A percentile compares a stretch with the other conserved stretches of the same genome.
Evolutionary conservation across 163 green algal species (phyloP).

Genomic region (Prototheca cutis): DNA sequence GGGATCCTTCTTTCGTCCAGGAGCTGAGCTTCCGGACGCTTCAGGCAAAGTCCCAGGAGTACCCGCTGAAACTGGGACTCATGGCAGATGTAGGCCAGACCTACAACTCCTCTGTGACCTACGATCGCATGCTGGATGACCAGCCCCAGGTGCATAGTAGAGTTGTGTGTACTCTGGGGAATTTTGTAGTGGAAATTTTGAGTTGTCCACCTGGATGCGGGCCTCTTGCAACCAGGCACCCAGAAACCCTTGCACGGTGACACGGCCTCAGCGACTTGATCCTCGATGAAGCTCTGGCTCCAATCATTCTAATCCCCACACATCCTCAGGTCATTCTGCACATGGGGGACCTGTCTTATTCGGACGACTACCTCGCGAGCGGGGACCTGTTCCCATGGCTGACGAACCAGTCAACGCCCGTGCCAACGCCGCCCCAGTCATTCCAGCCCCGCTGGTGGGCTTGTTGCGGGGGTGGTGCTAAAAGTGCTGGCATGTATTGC

Average conservation of each 20-base stretch:
- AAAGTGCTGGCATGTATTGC: too few species aligned
- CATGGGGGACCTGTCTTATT: constrained; percentile 6
- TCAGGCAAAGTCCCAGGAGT: background rate
- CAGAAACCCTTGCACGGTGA: too few species aligned
- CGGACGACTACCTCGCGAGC: background rate
- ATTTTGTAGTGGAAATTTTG: too few species aligned
- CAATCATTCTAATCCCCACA: too few species aligned
- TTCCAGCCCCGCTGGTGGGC: constrained; percentile 8
- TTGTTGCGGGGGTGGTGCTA: too few species aligned
- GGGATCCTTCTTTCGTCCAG: background rate
- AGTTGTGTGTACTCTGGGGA: too few species aligned
- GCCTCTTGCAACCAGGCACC: too few species aligned
- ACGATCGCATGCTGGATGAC: background rate
- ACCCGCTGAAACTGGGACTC: background rate
- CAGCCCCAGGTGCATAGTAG: constrained; percentile 1
- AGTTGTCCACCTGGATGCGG: too few species aligned
- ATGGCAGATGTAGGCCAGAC: constrained; percentile 11
- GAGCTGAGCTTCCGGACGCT: background rate
- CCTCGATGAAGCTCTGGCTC: too few species aligned
- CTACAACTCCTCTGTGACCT: constrained; percentile 4
- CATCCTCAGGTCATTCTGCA: constrained; percentile 1
- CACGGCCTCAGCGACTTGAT: too few species aligned
- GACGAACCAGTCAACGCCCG: background rate
- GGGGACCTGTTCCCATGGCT: background rate
- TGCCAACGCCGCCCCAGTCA: background rate